Evolutionary conservation across 169 alveolate species (phyloP).

Genomic region (Besnoitia besnoiti): DNA sequence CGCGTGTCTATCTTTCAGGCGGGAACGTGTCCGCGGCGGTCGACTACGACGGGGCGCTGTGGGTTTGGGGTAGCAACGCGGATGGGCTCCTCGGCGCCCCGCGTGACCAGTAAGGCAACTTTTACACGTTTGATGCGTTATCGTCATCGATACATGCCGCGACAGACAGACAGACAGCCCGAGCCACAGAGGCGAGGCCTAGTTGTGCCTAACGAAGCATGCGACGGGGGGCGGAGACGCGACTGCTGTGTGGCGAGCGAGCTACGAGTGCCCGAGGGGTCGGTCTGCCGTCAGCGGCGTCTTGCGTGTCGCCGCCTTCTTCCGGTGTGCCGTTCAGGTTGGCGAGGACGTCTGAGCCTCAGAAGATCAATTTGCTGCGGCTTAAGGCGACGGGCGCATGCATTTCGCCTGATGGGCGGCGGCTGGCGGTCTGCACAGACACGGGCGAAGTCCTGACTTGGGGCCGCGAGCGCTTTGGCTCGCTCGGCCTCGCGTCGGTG

Average conservation of each 20-base stretch:
- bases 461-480: constrained; percentile 31
- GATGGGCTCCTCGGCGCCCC: constrained; percentile 8
- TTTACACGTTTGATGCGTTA: too few species aligned
- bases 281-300: too few species aligned
- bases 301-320: too few species aligned
- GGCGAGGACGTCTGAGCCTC: neutral
- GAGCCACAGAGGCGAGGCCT: too few species aligned
- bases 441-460: neutral
- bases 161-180: too few species aligned
- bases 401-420: constrained; percentile 9
- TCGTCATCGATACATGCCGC: too few species aligned
- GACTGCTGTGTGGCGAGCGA: too few species aligned
- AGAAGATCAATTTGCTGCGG: neutral
- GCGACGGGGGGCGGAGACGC: too few species aligned
- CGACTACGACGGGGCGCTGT: neutral
- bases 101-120: neutral
- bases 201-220: too few species aligned
- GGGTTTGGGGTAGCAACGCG: constrained; percentile 45
- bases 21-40: constrained; percentile 16
- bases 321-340: neutral
- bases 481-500: neutral
- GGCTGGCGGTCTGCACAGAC: constrained; percentile 14
- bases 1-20: neutral
- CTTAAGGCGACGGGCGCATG: neutral
- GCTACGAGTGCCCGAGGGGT: too few species aligned